Evolutionary conservation across 108 stramenopile species (phyloP).

Genomic region (Cyclotella cryptica): DNA sequence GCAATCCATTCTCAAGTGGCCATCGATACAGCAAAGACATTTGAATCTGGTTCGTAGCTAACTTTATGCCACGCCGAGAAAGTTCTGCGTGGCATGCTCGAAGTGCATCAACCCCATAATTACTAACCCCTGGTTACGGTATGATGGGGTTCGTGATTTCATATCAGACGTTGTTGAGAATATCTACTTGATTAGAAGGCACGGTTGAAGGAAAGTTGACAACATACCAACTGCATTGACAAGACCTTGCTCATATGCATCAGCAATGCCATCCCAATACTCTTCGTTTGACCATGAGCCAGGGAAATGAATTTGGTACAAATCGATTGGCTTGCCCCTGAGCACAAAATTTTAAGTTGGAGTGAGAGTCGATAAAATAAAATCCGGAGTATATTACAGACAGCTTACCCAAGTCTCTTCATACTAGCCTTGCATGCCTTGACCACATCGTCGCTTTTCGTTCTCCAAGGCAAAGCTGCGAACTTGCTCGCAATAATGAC

Average conservation of each 20-base stretch:
- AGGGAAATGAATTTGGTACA: constrained; percentile 91
- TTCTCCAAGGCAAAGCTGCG: constrained; percentile 81
- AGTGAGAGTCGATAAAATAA: background rate
- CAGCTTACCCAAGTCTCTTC: constrained; percentile 61
- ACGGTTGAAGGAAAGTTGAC: background rate
- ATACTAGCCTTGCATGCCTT: constrained; percentile 78
- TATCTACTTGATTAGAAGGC: background rate
- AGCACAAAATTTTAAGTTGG: background rate
- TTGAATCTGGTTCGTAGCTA: constrained; percentile 80
- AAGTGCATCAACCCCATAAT: constrained; percentile 76
- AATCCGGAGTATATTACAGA: background rate
- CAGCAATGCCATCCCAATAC: constrained; percentile 84
- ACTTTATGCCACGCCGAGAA: constrained; percentile 61
- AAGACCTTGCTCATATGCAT: constrained; percentile 68
- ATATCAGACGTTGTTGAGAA: background rate
- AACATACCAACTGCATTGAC: constrained; percentile 64
- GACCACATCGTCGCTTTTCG: constrained; percentile 66
- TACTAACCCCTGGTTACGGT: constrained; percentile 43
- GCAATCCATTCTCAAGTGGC: constrained; percentile 68
- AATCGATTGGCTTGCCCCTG: constrained; percentile 67
- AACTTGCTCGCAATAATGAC: constrained; percentile 84
- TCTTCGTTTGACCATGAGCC: constrained; percentile 69
- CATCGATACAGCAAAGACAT: constrained; percentile 62
- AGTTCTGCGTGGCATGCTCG: constrained; percentile 69
- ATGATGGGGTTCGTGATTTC: background rate